phyloP scores from a whole-genome alignment of 1,284 basidiomycete genomes.

The Puccinia coronata region DNA sequence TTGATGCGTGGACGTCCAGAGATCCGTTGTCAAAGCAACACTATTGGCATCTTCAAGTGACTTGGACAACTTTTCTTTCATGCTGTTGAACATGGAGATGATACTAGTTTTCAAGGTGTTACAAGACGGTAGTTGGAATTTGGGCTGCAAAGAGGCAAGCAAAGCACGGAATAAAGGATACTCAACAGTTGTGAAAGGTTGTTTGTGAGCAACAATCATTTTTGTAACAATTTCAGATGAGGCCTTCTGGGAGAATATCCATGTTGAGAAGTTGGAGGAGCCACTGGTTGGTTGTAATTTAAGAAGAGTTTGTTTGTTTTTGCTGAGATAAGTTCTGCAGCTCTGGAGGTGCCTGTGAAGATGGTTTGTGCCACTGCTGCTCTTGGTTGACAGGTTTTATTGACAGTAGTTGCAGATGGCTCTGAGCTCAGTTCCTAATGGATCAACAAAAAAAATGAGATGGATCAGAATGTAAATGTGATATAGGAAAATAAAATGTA shows the following conservation, averaged over 20 bases:
- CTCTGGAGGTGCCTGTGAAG: background rate
- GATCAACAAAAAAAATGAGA: too few relatives aligned
- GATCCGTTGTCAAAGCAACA: background rate
- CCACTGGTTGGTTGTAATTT: background rate
- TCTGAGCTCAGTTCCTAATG: too few relatives aligned
- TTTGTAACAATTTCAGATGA: background rate
- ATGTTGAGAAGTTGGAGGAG: background rate
- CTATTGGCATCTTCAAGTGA: background rate
- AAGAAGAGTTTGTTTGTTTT: background rate
- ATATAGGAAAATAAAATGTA: too few relatives aligned
- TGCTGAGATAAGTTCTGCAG: background rate
- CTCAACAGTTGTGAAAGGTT: background rate
- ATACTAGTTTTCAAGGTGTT: background rate
- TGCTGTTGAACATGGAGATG: background rate
- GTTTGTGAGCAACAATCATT: background rate
- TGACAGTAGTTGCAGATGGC: background rate
- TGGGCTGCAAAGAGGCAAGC: background rate
- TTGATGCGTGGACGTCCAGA: background rate
- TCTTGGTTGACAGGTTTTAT: background rate
- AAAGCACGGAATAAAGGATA: background rate
- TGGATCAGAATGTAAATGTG: too few relatives aligned
- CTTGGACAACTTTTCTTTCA: background rate
- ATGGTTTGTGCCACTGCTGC: background rate
- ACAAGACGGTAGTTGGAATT: background rate
- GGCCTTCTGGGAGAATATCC: background rate